These are phyloP conservation scores for Didymella keratinophila DNA, from an alignment of 2,329 filamentous ascomycete genomes.

Conservation along the genomic window DNA sequence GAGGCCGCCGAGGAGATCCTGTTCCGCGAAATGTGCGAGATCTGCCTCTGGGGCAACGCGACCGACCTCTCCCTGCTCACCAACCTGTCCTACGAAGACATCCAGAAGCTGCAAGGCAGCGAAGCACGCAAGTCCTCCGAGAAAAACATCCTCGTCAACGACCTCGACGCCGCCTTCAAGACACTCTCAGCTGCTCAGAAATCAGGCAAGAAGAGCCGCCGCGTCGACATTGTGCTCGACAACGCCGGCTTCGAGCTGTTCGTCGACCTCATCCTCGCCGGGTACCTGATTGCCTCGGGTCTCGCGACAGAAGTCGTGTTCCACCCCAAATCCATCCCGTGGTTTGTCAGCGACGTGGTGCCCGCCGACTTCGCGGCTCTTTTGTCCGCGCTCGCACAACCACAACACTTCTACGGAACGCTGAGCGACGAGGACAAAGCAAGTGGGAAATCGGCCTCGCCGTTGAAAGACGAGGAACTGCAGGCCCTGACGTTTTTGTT, in stretches of 20 bases:
- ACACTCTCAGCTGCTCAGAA: constrained; percentile 70
- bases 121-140: constrained; percentile 85
- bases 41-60: constrained; percentile 96
- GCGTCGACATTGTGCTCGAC: constrained; percentile 94
- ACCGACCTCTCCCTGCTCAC: constrained; percentile 93
- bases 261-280: constrained; percentile 90
- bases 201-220: constrained; percentile 69
- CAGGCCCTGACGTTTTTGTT: constrained; percentile 74
- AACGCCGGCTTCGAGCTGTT: constrained; percentile 98
- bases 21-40: constrained; percentile 93
- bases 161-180: constrained; percentile 76
- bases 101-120: constrained; percentile 93
- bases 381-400: constrained; percentile 78
- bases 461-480: no score
- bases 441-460: constrained; percentile 59
- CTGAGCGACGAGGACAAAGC: constrained; percentile 70
- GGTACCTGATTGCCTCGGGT: constrained; percentile 83
- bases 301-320: constrained; percentile 88
- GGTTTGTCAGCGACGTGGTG: constrained; percentile 97
- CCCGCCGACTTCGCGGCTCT: constrained; percentile 86
- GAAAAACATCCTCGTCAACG: constrained; percentile 90
- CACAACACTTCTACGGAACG: constrained; percentile 79
- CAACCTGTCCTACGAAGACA: constrained; percentile 90
- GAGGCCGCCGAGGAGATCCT: constrained; percentile 77
- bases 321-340: constrained; percentile 93